Conservation (phyloP, 2,329 filamentous ascomycete species). For the Cladosporium cucumerinum region DNA sequence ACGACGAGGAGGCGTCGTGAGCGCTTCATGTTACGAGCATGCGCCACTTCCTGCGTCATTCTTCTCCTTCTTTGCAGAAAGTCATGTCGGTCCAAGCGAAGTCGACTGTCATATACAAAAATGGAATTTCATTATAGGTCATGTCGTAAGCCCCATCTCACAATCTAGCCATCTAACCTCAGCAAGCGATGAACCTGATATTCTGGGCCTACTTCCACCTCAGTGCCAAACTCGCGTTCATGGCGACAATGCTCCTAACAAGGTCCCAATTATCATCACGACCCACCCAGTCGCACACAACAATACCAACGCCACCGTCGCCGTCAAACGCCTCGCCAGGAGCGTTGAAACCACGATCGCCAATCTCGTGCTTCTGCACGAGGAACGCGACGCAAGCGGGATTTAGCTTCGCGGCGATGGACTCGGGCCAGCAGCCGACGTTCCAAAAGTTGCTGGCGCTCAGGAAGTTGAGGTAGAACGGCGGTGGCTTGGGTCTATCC, state of each 20-base stretch:
- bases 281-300: slow-evolving; percentile 94
- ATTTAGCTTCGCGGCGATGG: slow-evolving; percentile 83
- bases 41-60: too few relatives aligned
- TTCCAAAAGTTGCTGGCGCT: slow-evolving; percentile 94
- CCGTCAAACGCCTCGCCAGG: slow-evolving; percentile 29
- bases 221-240: slow-evolving; percentile 57
- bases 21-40: too few relatives aligned
- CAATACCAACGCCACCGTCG: slow-evolving; percentile 72
- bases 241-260: slow-evolving; percentile 78
- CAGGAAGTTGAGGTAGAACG: slow-evolving; percentile 87
- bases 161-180: not conserved
- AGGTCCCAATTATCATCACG: slow-evolving; percentile 86
- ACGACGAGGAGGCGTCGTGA: too few relatives aligned
- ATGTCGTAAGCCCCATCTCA: not conserved
- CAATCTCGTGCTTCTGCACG: slow-evolving; percentile 50
- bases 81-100: not conserved
- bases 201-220: slow-evolving; percentile 19
- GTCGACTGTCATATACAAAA: not conserved
- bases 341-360: slow-evolving; percentile 26
- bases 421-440: slow-evolving; percentile 86
- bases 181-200: not conserved
- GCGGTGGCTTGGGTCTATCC: slow-evolving; percentile 32
- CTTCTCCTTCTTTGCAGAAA: too few relatives aligned
- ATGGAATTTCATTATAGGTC: not conserved
- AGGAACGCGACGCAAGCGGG: slow-evolving; percentile 64